phyloP scores from a whole-genome alignment of 306 rosid species.

The Medicago lupulina region DNA sequence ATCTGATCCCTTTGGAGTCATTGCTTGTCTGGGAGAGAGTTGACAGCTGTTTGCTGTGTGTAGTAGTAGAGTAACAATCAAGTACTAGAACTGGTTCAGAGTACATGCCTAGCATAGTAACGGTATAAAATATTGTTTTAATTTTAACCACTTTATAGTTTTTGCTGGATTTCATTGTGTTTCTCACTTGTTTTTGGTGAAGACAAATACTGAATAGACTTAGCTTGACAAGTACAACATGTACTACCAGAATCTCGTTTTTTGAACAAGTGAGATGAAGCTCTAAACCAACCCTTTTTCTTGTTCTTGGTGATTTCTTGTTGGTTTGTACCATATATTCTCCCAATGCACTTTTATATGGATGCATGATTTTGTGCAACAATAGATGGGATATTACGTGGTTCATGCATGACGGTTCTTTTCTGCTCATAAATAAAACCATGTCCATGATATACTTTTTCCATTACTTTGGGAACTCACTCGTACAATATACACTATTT shows the following conservation, averaged over 20 bases:
- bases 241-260: constrained; percentile 25
- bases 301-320: constrained; percentile 12
- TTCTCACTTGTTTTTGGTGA: constrained; percentile 40
- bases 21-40: neutral
- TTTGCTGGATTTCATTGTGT: constrained; percentile 31
- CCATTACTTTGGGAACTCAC: constrained; percentile 34
- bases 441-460: constrained; percentile 31
- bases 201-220: constrained; percentile 26
- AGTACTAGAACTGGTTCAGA: constrained; percentile 43
- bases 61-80: constrained; percentile 35
- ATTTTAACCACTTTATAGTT: constrained; percentile 51
- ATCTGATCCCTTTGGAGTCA: neutral
- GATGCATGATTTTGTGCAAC: constrained; percentile 24
- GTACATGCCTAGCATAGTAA: constrained; percentile 18
- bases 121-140: constrained; percentile 41
- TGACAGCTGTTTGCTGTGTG: constrained; percentile 35
- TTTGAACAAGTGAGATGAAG: constrained; percentile 31
- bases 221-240: constrained; percentile 38
- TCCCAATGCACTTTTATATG: constrained; percentile 1
- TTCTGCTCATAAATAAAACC: constrained; percentile 35
- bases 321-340: constrained; percentile 39
- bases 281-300: constrained; percentile 7
- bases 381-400: constrained; percentile 23
- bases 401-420: constrained; percentile 35
- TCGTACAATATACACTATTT: constrained; percentile 25